Evolutionary conservation across 148 eudicot species (phyloP).

Genomic region (Vaccinium myrtillus): DNA sequence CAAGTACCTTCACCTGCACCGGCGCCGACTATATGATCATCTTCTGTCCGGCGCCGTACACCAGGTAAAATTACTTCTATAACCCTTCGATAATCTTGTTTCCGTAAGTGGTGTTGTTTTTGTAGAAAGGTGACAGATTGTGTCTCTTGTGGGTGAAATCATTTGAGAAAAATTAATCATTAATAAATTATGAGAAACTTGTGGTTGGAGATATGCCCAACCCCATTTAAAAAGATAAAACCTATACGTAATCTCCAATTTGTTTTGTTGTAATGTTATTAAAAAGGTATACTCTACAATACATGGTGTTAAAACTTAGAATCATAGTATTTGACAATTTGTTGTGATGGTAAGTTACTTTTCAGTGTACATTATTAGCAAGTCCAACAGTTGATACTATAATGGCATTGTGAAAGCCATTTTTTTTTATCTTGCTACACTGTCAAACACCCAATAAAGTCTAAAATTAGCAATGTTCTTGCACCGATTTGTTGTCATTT

Average conservation of each 20-base stretch:
- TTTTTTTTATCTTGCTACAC: too few species aligned
- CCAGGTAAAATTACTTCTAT: conserved; percentile 54
- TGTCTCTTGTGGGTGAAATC: not conserved
- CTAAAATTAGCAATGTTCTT: too few species aligned
- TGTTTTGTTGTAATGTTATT: not conserved
- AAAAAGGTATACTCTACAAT: not conserved
- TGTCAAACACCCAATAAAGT: too few species aligned
- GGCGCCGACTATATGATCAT: conserved; percentile 69
- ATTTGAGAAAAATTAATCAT: not conserved
- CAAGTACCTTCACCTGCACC: conserved; percentile 89
- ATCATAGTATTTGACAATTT: not conserved
- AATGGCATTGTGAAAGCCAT: too few species aligned
- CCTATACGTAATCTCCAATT: too few species aligned
- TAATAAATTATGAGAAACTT: not conserved
- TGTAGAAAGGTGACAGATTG: not conserved
- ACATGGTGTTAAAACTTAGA: not conserved
- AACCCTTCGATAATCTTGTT: not conserved
- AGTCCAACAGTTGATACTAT: too few species aligned
- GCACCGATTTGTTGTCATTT: too few species aligned
- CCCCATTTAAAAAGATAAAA: too few species aligned
- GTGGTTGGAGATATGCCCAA: not conserved
- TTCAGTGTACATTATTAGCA: not conserved
- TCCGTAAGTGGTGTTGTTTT: not conserved
- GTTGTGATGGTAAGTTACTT: not conserved
- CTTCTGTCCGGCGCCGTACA: conserved; percentile 86